Percentiles rank a stretch among this genome's conserved stretches.
Evolutionary conservation across 345 rosid species (phyloP).

Genomic region (Corymbia maculata): DNA sequence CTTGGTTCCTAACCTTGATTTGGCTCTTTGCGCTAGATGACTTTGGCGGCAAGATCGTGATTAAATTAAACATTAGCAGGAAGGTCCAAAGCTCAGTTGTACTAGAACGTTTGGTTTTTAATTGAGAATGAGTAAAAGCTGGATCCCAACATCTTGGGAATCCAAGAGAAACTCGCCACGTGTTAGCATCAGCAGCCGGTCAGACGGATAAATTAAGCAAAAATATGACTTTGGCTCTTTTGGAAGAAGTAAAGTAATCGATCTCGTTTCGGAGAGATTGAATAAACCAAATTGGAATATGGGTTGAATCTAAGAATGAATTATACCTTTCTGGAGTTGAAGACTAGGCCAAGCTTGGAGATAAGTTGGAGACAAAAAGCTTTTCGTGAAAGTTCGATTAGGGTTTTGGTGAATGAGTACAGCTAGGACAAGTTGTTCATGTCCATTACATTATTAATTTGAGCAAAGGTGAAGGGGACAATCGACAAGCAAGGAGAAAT

Average conservation of each 20-base stretch:
- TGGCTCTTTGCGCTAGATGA: not conserved
- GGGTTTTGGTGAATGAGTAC: not conserved
- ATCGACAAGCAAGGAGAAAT: not conserved
- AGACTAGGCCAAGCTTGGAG: not conserved
- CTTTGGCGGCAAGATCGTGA: not conserved
- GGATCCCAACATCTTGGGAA: not conserved
- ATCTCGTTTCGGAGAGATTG: not conserved
- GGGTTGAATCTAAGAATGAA: not conserved
- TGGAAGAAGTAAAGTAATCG: not conserved
- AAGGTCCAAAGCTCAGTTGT: not conserved
- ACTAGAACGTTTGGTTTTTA: not conserved
- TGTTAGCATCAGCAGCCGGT: not conserved
- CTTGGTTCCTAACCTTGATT: not conserved
- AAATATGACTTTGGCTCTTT: not conserved
- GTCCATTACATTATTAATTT: not conserved
- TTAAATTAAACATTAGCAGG: not conserved
- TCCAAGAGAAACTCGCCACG: not conserved
- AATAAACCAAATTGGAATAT: not conserved
- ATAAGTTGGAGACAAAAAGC: not conserved
- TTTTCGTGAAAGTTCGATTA: not conserved
- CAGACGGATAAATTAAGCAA: not conserved
- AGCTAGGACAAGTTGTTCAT: not conserved
- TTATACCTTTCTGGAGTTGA: not conserved
- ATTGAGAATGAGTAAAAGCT: not conserved
- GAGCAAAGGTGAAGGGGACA: not conserved